Percentiles rank a stretch among this genome's conserved stretches.
phyloP scores from a whole-genome alignment of 352 stramenopile species.

The Phytopythium helicoides region DNA sequence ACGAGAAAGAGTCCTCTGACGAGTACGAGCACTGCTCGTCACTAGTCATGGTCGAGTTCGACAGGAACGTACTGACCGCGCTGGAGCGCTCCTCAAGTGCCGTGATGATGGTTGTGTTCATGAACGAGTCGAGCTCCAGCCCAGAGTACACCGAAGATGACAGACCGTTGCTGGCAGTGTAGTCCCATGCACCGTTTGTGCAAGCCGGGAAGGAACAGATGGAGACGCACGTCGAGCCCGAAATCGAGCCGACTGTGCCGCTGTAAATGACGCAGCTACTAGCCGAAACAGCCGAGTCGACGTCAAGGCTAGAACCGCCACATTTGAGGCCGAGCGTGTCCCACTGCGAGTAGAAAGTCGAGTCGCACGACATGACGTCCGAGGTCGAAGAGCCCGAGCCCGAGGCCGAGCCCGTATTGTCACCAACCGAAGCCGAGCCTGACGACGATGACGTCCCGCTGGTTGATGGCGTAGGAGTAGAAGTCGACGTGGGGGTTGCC shows the following conservation, averaged over 20 bases:
- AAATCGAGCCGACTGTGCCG: conserved; percentile 39
- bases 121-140: conserved; percentile 51
- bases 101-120: conserved; percentile 41
- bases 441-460: conserved; percentile 5
- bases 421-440: conserved; percentile 4
- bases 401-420: conserved; percentile 3
- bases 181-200: conserved; percentile 53
- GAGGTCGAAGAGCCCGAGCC: conserved; percentile 13
- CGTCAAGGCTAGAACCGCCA: conserved; percentile 38
- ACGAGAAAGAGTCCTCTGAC: conserved; percentile 62
- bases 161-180: conserved; percentile 58
- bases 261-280: conserved; percentile 80
- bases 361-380: conserved; percentile 64
- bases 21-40: conserved; percentile 62
- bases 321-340: conserved; percentile 65
- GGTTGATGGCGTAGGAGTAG: conserved; percentile 6
- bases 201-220: conserved; percentile 80
- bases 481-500: conserved; percentile 8
- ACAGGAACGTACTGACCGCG: conserved; percentile 41
- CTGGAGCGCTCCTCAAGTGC: conserved; percentile 35
- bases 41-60: conserved; percentile 59
- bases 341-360: conserved; percentile 79
- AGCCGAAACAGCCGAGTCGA: conserved; percentile 43
- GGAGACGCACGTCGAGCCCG: conserved; percentile 65
- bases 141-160: conserved; percentile 62